phyloP scores from a whole-genome alignment of 1,139 yeast species.

The Yamadazyma jaroonii region DNA sequence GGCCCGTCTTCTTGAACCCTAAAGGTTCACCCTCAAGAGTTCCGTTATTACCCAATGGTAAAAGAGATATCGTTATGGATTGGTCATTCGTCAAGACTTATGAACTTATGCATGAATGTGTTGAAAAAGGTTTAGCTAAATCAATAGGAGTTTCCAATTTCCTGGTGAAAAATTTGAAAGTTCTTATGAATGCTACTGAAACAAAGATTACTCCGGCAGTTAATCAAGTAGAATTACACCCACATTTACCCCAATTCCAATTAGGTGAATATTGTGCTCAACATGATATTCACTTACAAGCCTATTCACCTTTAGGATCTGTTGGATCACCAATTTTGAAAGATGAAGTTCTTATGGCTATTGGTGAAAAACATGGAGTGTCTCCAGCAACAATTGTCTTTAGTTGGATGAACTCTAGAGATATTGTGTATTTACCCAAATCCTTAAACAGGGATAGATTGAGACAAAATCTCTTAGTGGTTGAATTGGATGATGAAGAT shows the following conservation, averaged over 20 bases:
- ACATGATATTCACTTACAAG: slow-evolving; percentile 61
- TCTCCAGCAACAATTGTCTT: slow-evolving; percentile 62
- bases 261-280: slow-evolving; percentile 51
- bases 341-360: slow-evolving; percentile 42
- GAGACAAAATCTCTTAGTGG: slow-evolving; percentile 50
- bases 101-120: slow-evolving; percentile 59
- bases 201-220: slow-evolving; percentile 58
- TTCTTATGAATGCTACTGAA: slow-evolving; percentile 47
- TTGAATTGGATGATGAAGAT: slow-evolving; percentile 55
- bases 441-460: slow-evolving; percentile 63
- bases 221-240: slow-evolving; percentile 76
- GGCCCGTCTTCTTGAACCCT: slow-evolving; percentile 66
- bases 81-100: slow-evolving; percentile 64
- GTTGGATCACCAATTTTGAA: slow-evolving; percentile 62
- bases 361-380: slow-evolving; percentile 56
- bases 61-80: slow-evolving; percentile 26
- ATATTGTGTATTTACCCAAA: slow-evolving; percentile 70
- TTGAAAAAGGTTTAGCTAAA: slow-evolving; percentile 50
- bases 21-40: slow-evolving; percentile 32
- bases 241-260: slow-evolving; percentile 67
- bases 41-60: slow-evolving; percentile 22
- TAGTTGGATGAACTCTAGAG: slow-evolving; percentile 72
- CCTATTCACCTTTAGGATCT: slow-evolving; percentile 80
- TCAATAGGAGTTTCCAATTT: slow-evolving; percentile 82
- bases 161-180: slow-evolving; percentile 46